Evolutionary conservation across 768 basidiomycete genomes (phyloP), one percentile per base, ranked within the genome.

Genomic region (Xanthoconium stramineum): DNA sequence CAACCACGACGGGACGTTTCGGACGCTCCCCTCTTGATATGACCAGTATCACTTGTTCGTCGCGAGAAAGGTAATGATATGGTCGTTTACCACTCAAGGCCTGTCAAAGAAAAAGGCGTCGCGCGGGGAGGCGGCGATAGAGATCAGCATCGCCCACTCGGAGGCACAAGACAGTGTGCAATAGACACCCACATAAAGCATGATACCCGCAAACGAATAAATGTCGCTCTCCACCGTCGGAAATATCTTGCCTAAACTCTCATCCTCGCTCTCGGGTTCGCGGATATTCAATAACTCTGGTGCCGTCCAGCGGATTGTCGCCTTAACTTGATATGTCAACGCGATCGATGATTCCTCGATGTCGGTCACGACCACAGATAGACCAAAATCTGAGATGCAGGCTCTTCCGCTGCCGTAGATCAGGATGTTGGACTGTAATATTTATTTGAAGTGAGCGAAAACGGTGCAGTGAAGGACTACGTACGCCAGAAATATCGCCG

Each of bases 221-320:
- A 78, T 72, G 62, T 82, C 80, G 44, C 71, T 77, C 7, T 47
- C 60, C 57, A 5, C 2, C 5, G 66, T 67, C 29, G 66, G 64
- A 49, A 58, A 50, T 32, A 58, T 43, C 35, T 33, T 51, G 7
- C 43, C 30, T 3, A 43, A 42, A 6, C 32, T 10, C 17, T 46
- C 17, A 15, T 5, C 10, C 13, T 15, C 37, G 37, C 15, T 13
- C 13, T 38, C 37, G 37, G 33, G 33, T 6, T 36, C 47, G 20
- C 6, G 24, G 14, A 61, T 33, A 1, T 30, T n/a, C 51, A 77
- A 72, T 0, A 82, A 60, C 32, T 75, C 66, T 0, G 78, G 69
- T 30, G 80, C 80, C 11, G 80, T 76, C 78, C 80, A 82, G 2
- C 79, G 74, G 19, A 81, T 68, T n/a, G 79, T 75, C 3, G 78